Evolutionary conservation across 371 early-diverging fungal genomes (phyloP).

Genomic region (Mucor sp.): DNA sequence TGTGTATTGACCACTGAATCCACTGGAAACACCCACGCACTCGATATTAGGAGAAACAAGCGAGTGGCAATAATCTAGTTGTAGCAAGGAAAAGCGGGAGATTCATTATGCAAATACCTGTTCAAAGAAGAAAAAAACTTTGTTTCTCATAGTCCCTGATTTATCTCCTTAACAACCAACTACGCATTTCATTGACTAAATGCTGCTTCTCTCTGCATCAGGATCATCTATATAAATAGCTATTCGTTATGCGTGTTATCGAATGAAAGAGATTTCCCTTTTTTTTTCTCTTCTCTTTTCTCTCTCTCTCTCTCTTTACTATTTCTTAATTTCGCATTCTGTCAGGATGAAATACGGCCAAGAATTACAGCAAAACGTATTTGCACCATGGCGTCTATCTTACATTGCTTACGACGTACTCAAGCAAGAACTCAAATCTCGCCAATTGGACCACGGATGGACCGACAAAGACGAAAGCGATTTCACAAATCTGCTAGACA

Average conservation of each 20-base stretch:
- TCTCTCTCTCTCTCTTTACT: slow-evolving; percentile 9
- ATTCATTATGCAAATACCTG: slow-evolving; percentile 42
- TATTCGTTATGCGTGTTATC: slow-evolving; percentile 81
- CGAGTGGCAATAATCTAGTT: neutral
- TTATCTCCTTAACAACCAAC: neutral
- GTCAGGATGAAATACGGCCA: slow-evolving; percentile 45
- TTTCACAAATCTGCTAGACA: slow-evolving; percentile 78
- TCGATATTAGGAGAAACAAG: neutral
- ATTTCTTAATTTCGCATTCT: slow-evolving; percentile 8
- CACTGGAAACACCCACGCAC: neutral
- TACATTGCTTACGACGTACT: slow-evolving; percentile 92
- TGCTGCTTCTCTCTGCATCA: neutral
- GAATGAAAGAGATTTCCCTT: slow-evolving; percentile 38
- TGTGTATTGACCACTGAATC: neutral
- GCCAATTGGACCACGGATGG: slow-evolving; percentile 41
- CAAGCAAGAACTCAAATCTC: slow-evolving; percentile 77
- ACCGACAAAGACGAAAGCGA: slow-evolving; percentile 74
- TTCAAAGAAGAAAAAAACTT: neutral
- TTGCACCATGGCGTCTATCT: slow-evolving; percentile 81
- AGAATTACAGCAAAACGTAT: slow-evolving; percentile 47
- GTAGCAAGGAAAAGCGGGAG: neutral
- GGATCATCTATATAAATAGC: slow-evolving; percentile 68
- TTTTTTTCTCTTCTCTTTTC: slow-evolving; percentile 26
- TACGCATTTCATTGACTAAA: neutral
- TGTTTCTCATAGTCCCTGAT: neutral